Conservation (phyloP, 2,329 filamentous ascomycete species). For the Diatrype stigma region DNA sequence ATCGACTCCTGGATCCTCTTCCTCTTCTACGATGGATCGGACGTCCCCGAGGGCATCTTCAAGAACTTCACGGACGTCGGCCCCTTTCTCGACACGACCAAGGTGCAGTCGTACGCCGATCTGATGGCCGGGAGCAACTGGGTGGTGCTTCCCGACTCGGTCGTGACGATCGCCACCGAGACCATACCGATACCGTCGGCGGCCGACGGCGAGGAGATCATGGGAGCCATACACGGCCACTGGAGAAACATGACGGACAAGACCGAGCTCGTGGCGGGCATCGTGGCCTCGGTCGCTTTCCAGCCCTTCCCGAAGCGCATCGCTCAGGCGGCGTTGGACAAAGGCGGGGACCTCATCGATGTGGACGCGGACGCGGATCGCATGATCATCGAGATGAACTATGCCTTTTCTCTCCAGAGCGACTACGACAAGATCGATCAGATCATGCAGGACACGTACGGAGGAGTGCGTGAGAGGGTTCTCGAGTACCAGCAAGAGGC, state of each 20-base stretch:
- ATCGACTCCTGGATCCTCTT: constrained; percentile 57
- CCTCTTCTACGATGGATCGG: constrained; percentile 56
- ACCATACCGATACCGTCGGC: constrained; percentile 31
- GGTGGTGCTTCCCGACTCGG: constrained; percentile 29
- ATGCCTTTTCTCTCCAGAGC: constrained; percentile 29
- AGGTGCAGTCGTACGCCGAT: constrained; percentile 42
- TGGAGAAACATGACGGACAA: constrained; percentile 28
- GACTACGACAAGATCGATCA: constrained; percentile 29
- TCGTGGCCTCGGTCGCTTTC: constrained; percentile 31
- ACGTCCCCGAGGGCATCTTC: constrained; percentile 48
- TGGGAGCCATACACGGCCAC: constrained; percentile 29
- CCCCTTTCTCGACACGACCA: constrained; percentile 39
- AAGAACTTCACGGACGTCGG: constrained; percentile 49
- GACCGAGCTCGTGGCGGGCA: constrained; percentile 22
- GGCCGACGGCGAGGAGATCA: constrained; percentile 18
- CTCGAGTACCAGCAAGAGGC: constrained; percentile 29
- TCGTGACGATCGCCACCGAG: constrained; percentile 33
- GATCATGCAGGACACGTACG: constrained; percentile 30
- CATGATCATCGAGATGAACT: constrained; percentile 40
- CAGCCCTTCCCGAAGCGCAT: constrained; percentile 36
- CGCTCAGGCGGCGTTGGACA: constrained; percentile 26
- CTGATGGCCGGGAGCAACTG: constrained; percentile 43
- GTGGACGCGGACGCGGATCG: constrained; percentile 33
- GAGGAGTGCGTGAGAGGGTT: constrained; percentile 28
- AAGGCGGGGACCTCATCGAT: constrained; percentile 35